Evolutionary conservation across 1,284 basidiomycete species (phyloP).

Genomic region (Volvariella volvacea): DNA sequence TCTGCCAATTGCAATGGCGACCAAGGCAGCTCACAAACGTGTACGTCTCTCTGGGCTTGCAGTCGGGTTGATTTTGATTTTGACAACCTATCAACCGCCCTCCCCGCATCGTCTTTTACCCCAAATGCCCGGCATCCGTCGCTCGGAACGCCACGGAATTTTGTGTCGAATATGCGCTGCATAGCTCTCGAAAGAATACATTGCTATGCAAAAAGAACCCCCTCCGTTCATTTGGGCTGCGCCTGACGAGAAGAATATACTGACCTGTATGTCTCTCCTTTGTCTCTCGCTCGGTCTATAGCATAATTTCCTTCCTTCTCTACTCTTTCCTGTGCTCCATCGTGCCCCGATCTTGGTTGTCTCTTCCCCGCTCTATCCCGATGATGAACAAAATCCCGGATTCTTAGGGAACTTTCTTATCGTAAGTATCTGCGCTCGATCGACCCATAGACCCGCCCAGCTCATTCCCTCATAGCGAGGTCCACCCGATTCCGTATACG

Average conservation of each 20-base stretch:
- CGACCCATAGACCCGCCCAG: neutral
- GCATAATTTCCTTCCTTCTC: neutral
- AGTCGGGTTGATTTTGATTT: constrained; percentile 5
- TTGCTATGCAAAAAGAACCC: constrained; percentile 88
- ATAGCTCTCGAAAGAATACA: constrained; percentile 85
- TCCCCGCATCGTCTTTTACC: neutral
- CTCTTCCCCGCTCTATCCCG: constrained; percentile 1
- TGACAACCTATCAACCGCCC: constrained; percentile 1
- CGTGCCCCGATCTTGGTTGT: neutral
- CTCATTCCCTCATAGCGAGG: constrained; percentile 55
- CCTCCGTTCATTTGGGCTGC: constrained; percentile 92
- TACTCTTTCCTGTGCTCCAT: neutral
- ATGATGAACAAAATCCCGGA: neutral
- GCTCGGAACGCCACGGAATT: neutral
- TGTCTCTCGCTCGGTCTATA: neutral
- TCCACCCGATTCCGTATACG: constrained; percentile 87
- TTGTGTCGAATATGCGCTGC: neutral
- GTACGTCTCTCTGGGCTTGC: constrained; percentile 35
- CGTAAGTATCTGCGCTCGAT: constrained; percentile 33
- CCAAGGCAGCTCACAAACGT: constrained; percentile 79
- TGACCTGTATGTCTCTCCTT: constrained; percentile 58
- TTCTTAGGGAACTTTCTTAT: constrained; percentile 85
- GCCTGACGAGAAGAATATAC: constrained; percentile 94
- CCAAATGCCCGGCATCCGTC: constrained; percentile 9
- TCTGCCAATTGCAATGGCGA: constrained; percentile 50